Evolutionary conservation across 805 yeast genomes (phyloP), one percentile per base, ranked within the genome.

Genomic region (Candida cerambycidarum): DNA sequence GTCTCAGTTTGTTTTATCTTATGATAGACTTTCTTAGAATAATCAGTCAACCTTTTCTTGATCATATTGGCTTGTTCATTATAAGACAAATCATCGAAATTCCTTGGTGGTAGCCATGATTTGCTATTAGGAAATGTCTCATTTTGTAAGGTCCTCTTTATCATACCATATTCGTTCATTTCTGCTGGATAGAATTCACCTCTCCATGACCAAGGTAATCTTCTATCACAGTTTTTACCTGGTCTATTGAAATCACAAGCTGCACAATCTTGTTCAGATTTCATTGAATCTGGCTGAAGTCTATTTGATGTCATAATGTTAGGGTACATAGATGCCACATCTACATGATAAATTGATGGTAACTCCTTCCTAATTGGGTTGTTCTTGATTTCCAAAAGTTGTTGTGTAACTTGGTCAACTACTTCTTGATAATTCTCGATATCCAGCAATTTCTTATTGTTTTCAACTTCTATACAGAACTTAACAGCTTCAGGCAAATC

Each of bases 301-400:
- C 99, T 80, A 65, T 93, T 93, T 0, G 98, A 86, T 5, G 96
- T 89, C 98, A 93, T 93, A 60, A 93, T 93, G 58, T 93, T 93
- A 5, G 99, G 99, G 58, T 93, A 93, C 99, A 93, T 93, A 1
- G 99, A 93, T 0, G 99, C 97, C 39, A 93, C 99, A 70, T 93
- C 99, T 28, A 95, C 96, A 58, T 93, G 99, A 56, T 95, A 93
- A 49, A 93, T 93, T 36, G 87, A 69, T 0, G 99, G 99, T 9
- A 70, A 69, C 55, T 93, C 98, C 10, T 62, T 60, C 52, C 97
- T 72, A 28, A 71, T 71, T 1, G 92, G 90, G 29, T 74, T 73
- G 1, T 69, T 60, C 47, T 78, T 81, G 39, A 93, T 63, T 2
- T 74, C 85, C n/a, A 74, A 45, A 11, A 93, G 68, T 51, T 70